Conservation (phyloP, 169 alveolate genomes). For the Neospora caninum region DNA sequence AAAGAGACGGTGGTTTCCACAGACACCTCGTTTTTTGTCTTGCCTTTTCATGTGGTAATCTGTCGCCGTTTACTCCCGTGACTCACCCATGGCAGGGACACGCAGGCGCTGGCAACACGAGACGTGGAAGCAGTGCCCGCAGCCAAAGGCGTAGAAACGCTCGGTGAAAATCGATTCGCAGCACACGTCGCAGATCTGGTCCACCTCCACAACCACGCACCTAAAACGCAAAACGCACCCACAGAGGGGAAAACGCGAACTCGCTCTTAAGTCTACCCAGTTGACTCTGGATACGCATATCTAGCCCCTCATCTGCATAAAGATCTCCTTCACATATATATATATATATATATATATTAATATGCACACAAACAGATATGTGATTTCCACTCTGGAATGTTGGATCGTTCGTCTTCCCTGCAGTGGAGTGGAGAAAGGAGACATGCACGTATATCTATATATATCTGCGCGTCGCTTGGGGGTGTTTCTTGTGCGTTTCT, state of each 20-base stretch:
- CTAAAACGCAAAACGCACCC: background rate
- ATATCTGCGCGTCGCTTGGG: background rate
- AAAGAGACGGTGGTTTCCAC: no score
- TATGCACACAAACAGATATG: no score
- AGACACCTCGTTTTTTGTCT: no score
- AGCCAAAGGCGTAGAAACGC: conserved; percentile 15
- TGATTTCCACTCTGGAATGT: no score
- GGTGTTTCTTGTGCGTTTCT: background rate
- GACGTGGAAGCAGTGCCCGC: conserved; percentile 50
- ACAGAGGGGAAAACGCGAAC: background rate
- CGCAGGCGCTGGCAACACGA: conserved; percentile 1
- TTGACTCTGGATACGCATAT: background rate
- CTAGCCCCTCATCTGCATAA: no score
- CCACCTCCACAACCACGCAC: background rate
- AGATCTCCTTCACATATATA: no score
- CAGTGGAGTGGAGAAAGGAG: no score
- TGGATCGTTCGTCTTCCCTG: no score
- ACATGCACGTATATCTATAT: no score
- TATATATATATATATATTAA: no score
- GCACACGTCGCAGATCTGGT: conserved; percentile 40
- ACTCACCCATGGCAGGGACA: conserved; percentile 14
- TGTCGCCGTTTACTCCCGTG: background rate
- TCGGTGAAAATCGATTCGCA: conserved; percentile 1
- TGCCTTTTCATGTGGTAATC: no score
- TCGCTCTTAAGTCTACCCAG: background rate